These are phyloP conservation scores for Penicillium cinerascens DNA, from an alignment of 495 filamentous ascomycete species.

Conservation along the genomic window DNA sequence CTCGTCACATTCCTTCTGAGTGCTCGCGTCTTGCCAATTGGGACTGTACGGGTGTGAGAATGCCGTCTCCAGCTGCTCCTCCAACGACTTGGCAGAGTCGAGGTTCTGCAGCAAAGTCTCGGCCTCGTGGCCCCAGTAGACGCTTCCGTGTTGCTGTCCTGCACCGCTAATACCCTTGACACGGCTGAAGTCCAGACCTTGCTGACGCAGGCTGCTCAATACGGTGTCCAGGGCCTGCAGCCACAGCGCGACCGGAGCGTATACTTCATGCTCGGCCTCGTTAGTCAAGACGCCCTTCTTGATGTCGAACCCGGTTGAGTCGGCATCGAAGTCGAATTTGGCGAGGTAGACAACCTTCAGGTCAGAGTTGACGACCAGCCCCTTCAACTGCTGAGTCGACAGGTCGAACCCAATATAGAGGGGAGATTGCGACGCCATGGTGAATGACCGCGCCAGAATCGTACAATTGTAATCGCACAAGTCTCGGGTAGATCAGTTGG, in stretches of 20 bases:
- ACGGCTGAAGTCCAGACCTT: conserved; percentile 70
- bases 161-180: conserved; percentile 85
- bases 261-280: conserved; percentile 78
- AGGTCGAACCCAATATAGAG: conserved; percentile 94
- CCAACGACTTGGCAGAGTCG: conserved; percentile 54
- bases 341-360: conserved; percentile 42
- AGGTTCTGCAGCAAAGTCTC: conserved; percentile 60
- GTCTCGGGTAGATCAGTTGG: neutral
- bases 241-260: conserved; percentile 90
- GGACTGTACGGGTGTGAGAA: conserved; percentile 88
- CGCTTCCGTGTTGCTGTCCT: conserved; percentile 94
- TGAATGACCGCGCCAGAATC: neutral
- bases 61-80: conserved; percentile 66
- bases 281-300: conserved; percentile 84
- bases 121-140: conserved; percentile 80
- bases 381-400: conserved; percentile 94
- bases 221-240: conserved; percentile 88
- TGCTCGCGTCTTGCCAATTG: conserved; percentile 97
- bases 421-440: conserved; percentile 46
- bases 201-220: conserved; percentile 63
- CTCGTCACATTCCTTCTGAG: conserved; percentile 81
- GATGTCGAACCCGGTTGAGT: conserved; percentile 70
- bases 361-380: conserved; percentile 74
- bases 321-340: conserved; percentile 67
- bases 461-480: neutral